Evolutionary conservation across 768 basidiomycete species (phyloP).

Genomic region (Naematelia encephala): DNA sequence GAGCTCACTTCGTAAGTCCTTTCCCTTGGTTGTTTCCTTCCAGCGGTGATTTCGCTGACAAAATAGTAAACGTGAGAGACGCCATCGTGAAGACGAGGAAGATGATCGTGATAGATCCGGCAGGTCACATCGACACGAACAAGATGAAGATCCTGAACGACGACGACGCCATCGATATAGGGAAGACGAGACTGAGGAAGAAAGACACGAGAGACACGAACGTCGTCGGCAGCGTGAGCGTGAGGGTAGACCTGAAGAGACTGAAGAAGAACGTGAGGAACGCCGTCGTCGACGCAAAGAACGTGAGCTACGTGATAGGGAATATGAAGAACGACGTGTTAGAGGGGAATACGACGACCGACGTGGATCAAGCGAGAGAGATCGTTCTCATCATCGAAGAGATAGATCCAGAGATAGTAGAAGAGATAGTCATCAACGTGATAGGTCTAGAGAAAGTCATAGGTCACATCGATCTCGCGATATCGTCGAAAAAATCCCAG

Average conservation of each 20-base stretch:
- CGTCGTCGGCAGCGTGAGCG: slow-evolving; percentile 6
- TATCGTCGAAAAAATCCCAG: not conserved
- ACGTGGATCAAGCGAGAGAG: not conserved
- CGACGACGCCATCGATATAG: slow-evolving; percentile 17
- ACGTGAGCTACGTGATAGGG: slow-evolving; percentile 21
- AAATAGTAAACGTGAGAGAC: slow-evolving; percentile 54
- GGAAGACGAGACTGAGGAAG: slow-evolving; percentile 29
- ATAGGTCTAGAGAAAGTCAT: slow-evolving; percentile 34
- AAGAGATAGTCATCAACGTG: slow-evolving; percentile 10
- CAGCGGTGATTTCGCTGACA: slow-evolving; percentile 4
- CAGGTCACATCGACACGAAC: slow-evolving; percentile 50
- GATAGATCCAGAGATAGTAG: slow-evolving; percentile 21
- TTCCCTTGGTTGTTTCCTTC: not conserved
- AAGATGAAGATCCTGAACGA: slow-evolving; percentile 6
- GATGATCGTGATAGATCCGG: slow-evolving; percentile 51
- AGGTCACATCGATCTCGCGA: slow-evolving; percentile 25
- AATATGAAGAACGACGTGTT: slow-evolving; percentile 4
- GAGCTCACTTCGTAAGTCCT: slow-evolving; percentile 40
- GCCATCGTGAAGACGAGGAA: slow-evolving; percentile 57
- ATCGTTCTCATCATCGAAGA: not conserved
- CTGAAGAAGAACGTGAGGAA: slow-evolving; percentile 21
- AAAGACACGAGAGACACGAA: slow-evolving; percentile 18
- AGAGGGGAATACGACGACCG: slow-evolving; percentile 13
- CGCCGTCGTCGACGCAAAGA: slow-evolving; percentile 25
- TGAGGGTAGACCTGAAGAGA: slow-evolving; percentile 10